phyloP scores from a whole-genome alignment of 495 filamentous ascomycete species.

The Penicillium longicatenatum region DNA sequence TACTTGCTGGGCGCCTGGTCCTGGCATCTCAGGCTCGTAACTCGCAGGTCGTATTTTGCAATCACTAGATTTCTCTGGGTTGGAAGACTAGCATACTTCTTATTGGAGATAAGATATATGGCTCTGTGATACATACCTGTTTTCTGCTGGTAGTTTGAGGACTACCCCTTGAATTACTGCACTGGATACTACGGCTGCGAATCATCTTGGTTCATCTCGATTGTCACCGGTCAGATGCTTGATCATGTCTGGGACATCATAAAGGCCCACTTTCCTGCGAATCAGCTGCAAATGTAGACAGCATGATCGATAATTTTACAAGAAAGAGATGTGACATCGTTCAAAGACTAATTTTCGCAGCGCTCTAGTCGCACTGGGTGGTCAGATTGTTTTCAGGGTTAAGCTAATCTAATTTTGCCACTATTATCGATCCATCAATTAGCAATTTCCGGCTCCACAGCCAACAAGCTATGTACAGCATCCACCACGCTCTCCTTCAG shows the following conservation, averaged over 20 bases:
- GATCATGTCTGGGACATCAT: constrained; percentile 24
- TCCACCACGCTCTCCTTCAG: constrained; percentile 53
- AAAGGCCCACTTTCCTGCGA: not conserved
- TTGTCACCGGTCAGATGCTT: constrained; percentile 55
- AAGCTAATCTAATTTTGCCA: too few relatives aligned
- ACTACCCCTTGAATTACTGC: constrained; percentile 37
- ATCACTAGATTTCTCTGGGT: constrained; percentile 44
- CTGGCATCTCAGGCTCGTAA: constrained; percentile 25
- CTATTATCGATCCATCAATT: not conserved
- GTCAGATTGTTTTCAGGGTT: not conserved
- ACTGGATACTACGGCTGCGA: constrained; percentile 36
- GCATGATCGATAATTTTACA: not conserved
- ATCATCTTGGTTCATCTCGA: constrained; percentile 49
- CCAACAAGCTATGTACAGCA: constrained; percentile 37
- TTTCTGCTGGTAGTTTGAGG: constrained; percentile 27
- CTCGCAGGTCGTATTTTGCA: constrained; percentile 39
- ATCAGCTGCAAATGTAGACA: constrained; percentile 13
- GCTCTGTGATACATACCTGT: constrained; percentile 10
- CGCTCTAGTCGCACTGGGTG: not conserved
- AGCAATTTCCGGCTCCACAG: constrained; percentile 11
- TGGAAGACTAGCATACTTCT: not conserved
- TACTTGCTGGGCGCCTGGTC: constrained; percentile 1
- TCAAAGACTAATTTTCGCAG: too few relatives aligned
- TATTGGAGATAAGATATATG: not conserved
- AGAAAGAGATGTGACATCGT: too few relatives aligned